A percentile compares a stretch with the other conserved stretches of the same genome.
Conservation (phyloP, 2,329 filamentous ascomycete species). For the Rutstroemia sp. region DNA sequence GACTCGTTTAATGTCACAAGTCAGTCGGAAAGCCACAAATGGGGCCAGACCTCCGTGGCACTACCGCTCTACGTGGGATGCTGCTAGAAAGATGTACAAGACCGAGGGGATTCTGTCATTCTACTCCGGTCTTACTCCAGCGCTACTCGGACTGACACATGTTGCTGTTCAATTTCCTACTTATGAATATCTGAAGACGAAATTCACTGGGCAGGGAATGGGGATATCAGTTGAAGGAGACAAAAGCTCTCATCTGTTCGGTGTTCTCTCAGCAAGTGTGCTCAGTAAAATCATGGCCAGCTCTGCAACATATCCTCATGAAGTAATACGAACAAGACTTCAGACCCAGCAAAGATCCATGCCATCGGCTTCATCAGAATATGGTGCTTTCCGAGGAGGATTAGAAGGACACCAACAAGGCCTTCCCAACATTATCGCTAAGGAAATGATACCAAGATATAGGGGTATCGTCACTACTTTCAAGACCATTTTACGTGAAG, state of each 20-base stretch:
- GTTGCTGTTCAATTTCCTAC: slow-evolving; percentile 96
- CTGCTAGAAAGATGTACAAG: slow-evolving; percentile 90
- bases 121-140: slow-evolving; percentile 90
- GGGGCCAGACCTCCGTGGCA: slow-evolving; percentile 71
- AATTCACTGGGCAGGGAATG: slow-evolving; percentile 85
- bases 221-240: slow-evolving; percentile 52
- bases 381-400: slow-evolving; percentile 36
- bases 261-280: slow-evolving; percentile 82
- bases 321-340: slow-evolving; percentile 86
- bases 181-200: slow-evolving; percentile 87
- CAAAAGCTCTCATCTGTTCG: slow-evolving; percentile 66
- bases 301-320: slow-evolving; percentile 92
- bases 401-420: slow-evolving; percentile 19
- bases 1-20: slow-evolving; percentile 94
- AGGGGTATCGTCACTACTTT: slow-evolving; percentile 74
- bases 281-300: slow-evolving; percentile 92
- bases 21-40: slow-evolving; percentile 47
- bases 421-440: slow-evolving; percentile 23
- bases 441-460: slow-evolving; percentile 45
- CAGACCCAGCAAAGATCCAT: slow-evolving; percentile 83
- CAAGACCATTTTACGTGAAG: slow-evolving; percentile 76
- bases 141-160: slow-evolving; percentile 84
- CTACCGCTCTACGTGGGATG: slow-evolving; percentile 83
- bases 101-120: slow-evolving; percentile 85
- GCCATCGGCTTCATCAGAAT: slow-evolving; percentile 43